A percentile compares a stretch with the other conserved stretches of the same genome.
These are phyloP conservation scores for Mucor velutinosus DNA, from an alignment of 371 early-diverging fungal species.

Conservation along the genomic window DNA sequence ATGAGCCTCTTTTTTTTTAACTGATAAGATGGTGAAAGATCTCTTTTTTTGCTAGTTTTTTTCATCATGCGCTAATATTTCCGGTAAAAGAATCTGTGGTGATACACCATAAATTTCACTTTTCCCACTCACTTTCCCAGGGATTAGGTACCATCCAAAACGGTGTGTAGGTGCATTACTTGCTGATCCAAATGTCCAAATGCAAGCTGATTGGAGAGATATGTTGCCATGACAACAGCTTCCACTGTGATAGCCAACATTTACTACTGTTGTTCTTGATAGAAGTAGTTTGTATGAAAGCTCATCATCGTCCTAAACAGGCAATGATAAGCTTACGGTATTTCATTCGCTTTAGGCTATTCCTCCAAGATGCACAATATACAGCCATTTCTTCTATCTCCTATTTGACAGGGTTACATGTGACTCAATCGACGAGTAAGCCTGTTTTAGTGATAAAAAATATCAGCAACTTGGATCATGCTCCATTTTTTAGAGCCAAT, in stretches of 20 bases:
- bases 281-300: neutral
- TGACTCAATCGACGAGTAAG: conserved; percentile 16
- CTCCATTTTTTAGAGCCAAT: conserved; percentile 19
- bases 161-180: neutral
- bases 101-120: neutral
- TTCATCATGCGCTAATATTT: conserved; percentile 26
- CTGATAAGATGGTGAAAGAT: conserved; percentile 21
- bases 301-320: conserved; percentile 6
- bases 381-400: conserved; percentile 7
- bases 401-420: conserved; percentile 27
- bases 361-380: neutral
- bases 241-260: neutral
- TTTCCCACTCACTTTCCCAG: conserved; percentile 26
- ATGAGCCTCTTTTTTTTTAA: neutral
- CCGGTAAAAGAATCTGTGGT: neutral
- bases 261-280: neutral
- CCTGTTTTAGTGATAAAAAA: conserved; percentile 12
- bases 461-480: conserved; percentile 23
- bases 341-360: conserved; percentile 15
- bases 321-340: conserved; percentile 19
- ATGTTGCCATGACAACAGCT: neutral
- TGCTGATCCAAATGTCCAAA: too few relatives aligned
- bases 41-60: neutral
- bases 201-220: neutral
- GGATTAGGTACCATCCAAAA: neutral